Percentiles rank a stretch among this genome's conserved stretches.
phyloP scores from a whole-genome alignment of 129 eudicot species.

The Dittrichia graveolens region DNA sequence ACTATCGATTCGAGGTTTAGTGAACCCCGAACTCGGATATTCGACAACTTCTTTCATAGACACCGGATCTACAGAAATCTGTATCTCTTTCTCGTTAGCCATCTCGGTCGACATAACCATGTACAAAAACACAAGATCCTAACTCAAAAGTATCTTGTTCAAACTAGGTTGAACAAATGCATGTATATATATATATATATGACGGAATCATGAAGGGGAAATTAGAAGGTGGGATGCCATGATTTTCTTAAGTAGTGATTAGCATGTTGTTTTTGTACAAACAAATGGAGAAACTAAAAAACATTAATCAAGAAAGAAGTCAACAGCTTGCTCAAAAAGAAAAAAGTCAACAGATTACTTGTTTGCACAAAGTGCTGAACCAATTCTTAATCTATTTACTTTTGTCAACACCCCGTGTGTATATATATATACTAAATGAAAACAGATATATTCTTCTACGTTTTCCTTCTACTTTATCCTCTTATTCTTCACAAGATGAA shows the following conservation, averaged over 20 bases:
- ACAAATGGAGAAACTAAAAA: not conserved
- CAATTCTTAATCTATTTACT: constrained; percentile 3
- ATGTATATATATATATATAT: constrained; percentile 4
- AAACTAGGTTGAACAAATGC: constrained; percentile 1
- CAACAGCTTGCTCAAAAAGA: constrained; percentile 7
- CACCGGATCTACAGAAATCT: constrained; percentile 75
- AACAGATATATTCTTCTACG: no score
- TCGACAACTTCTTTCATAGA: constrained; percentile 49
- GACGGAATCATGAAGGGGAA: not conserved
- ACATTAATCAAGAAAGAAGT: constrained; percentile 20
- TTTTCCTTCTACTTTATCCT: no score
- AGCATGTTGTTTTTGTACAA: constrained; percentile 27
- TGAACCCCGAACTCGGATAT: not conserved
- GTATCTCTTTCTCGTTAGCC: constrained; percentile 53
- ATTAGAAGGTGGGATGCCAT: constrained; percentile 33
- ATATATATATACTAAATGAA: no score
- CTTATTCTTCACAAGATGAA: no score
- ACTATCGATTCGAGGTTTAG: constrained; percentile 14
- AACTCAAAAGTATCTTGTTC: not conserved
- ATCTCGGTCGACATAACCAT: constrained; percentile 19
- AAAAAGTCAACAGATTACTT: constrained; percentile 27
- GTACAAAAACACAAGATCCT: not conserved
- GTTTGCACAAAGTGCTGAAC: constrained; percentile 25
- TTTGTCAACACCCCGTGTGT: not conserved
- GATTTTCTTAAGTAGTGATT: constrained; percentile 28